Base-by-base conservation (phyloP, 805 yeast genomes). In the Monosporozyma solicola region DNA sequence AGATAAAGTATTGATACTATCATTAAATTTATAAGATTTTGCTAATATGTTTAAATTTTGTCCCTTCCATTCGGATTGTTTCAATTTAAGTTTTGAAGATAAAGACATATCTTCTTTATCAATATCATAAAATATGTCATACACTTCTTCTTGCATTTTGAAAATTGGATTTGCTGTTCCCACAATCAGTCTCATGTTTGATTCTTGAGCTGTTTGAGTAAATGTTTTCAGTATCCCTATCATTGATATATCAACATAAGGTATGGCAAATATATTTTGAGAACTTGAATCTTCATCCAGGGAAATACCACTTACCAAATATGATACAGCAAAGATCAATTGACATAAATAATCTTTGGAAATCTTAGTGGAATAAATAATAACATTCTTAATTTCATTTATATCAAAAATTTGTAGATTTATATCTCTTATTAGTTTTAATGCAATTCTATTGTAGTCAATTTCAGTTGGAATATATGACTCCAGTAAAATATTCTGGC, bases 91-190 rank as follows among this genome's bases (percentile, higher is more conserved):
- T 24, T 39, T 39, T 15, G 39, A 22, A 7, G 39, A 25, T 3
- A 13, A 2, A 24, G 8, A 3, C 6, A 22, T 5, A 24, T 22
- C 13, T 31, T 39, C 43, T 0, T 73, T 50, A 59, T 84, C 90
- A 55, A 85, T 59, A 63, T 85, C 83, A 53, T 81, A 78, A 55
- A 80, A 74, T 33, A 81, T 64, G 63, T 85, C 87, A 85, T 86
- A 84, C 22, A 78, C 61, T 47, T 72, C 73, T 33, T 71, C 72
- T 53, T 76, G 76, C 33, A 77, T 74, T 59, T 80, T 80, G 61
- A 85, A 79, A 43, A 83, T 76, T 15, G 84, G 78, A 61, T 85
- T 85, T 43, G 84, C 80, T 3, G 89, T 83, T 3, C 92, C 92
- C 2, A 85, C 76, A 48, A 85, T 68, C 58, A 72, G 80, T 47